These are phyloP conservation scores for Saturnispora dispora DNA, from an alignment of 805 yeast species.

Conservation along the genomic window DNA sequence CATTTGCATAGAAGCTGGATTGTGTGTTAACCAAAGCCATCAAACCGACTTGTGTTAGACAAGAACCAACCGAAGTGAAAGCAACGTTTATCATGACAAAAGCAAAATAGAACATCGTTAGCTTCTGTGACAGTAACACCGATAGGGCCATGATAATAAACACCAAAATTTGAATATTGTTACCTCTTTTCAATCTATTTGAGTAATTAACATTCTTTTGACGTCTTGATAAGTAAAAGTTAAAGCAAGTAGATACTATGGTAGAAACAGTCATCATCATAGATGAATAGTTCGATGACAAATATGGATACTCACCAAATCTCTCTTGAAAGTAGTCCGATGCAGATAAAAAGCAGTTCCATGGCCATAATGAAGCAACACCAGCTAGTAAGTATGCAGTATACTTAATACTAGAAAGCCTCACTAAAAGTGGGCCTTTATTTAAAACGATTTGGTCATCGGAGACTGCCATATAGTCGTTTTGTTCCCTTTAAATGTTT, in stretches of 20 bases:
- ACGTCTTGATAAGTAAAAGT: conserved; percentile 52
- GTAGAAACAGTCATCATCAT: conserved; percentile 88
- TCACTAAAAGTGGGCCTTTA: conserved; percentile 3
- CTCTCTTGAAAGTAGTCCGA: conserved; percentile 67
- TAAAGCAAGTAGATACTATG: conserved; percentile 49
- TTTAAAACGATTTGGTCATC: conserved; percentile 4
- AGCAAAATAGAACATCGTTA: conserved; percentile 33
- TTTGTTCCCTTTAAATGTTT: background rate
- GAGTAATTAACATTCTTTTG: conserved; percentile 55
- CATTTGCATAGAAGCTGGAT: conserved; percentile 76
- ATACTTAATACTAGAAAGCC: conserved; percentile 32
- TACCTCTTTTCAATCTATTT: conserved; percentile 51
- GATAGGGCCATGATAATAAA: conserved; percentile 51
- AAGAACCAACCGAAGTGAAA: conserved; percentile 63
- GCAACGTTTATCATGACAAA: conserved; percentile 56
- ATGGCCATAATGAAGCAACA: conserved; percentile 84
- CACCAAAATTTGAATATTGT: conserved; percentile 43
- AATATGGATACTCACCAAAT: conserved; percentile 39
- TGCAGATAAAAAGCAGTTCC: conserved; percentile 88
- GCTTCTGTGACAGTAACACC: conserved; percentile 31
- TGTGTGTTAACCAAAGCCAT: conserved; percentile 77
- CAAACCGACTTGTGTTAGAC: conserved; percentile 81
- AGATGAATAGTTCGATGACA: conserved; percentile 58
- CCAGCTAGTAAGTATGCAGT: conserved; percentile 61
- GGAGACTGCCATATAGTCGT: background rate